Percentiles rank a stretch among this genome's conserved stretches.
phyloP scores from a whole-genome alignment of 345 rosid genomes.

The Eucalyptus leucophloia region DNA sequence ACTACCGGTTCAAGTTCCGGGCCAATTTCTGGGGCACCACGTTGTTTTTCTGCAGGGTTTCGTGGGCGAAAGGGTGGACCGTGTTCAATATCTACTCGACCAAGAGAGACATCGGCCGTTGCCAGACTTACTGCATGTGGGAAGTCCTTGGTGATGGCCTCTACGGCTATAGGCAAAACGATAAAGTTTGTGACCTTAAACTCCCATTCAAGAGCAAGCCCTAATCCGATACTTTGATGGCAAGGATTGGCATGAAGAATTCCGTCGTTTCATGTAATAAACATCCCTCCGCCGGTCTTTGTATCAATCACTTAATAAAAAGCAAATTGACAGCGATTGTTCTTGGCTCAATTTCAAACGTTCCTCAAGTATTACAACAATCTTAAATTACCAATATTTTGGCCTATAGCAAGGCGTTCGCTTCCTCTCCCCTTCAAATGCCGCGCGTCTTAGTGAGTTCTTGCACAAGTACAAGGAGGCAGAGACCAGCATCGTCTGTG shows the following conservation, averaged over 20 bases:
- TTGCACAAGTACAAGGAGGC: constrained; percentile 28
- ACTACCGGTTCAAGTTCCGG: not conserved
- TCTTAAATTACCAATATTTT: not conserved
- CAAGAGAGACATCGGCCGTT: not conserved
- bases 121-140: not conserved
- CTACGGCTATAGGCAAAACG: not conserved
- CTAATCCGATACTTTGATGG: not conserved
- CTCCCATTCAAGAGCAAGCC: not conserved
- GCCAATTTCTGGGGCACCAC: not conserved
- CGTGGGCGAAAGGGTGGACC: not conserved
- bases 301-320: not conserved
- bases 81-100: not conserved
- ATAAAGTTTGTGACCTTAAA: not conserved
- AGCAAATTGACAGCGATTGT: not conserved
- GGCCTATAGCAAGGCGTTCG: constrained; percentile 8
- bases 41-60: not conserved
- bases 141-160: not conserved
- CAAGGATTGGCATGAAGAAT: not conserved
- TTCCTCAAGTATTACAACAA: not conserved
- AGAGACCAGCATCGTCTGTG: constrained; percentile 51
- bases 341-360: not conserved
- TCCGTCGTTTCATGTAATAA: not conserved
- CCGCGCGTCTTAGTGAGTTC: constrained; percentile 52
- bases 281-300: not conserved
- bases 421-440: constrained; percentile 7